Percentiles rank a stretch among this genome's conserved stretches.
Evolutionary conservation across 2,329 filamentous ascomycete species (phyloP).

Genomic region (Paracamarosporium sp.): DNA sequence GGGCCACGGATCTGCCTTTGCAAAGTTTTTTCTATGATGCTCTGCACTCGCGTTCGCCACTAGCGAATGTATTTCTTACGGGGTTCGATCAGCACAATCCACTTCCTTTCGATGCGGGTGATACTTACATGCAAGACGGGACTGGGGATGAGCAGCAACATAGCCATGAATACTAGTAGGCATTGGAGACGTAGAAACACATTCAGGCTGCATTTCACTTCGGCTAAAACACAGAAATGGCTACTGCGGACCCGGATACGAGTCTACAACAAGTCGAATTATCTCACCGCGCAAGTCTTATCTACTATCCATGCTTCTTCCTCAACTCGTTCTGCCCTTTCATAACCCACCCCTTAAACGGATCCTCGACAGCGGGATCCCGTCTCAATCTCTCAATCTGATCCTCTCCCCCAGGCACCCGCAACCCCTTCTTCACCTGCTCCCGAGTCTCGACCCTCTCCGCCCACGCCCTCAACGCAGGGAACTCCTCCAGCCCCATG

Average conservation of each 20-base stretch:
- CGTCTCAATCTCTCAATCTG: conserved; percentile 29
- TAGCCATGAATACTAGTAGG: not conserved
- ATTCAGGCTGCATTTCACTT: too few species aligned
- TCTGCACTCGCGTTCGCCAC: not conserved
- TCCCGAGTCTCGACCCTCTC: conserved; percentile 38
- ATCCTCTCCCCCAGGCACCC: conserved; percentile 30
- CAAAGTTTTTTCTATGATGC: conserved; percentile 9
- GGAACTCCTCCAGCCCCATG: conserved; percentile 71
- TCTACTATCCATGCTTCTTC: conserved; percentile 19
- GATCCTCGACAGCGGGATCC: conserved; percentile 29
- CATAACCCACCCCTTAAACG: conserved; percentile 32
- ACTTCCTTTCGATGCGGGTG: conserved; percentile 2
- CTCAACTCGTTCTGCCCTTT: conserved; percentile 27
- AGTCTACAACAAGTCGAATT: too few species aligned
- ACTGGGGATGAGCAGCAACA: not conserved
- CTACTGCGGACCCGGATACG: too few species aligned
- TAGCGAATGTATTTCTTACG: conserved; percentile 19
- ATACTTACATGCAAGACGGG: not conserved
- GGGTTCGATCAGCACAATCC: conserved; percentile 24
- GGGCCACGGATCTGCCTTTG: conserved; percentile 8
- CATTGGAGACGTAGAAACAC: too few species aligned
- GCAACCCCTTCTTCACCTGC: conserved; percentile 64
- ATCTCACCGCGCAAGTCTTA: too few species aligned
- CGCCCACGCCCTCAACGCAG: conserved; percentile 61
- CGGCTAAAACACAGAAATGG: too few species aligned